phyloP scores from a whole-genome alignment of 2,329 filamentous ascomycete genomes.

The Epicoccum nigrum region DNA sequence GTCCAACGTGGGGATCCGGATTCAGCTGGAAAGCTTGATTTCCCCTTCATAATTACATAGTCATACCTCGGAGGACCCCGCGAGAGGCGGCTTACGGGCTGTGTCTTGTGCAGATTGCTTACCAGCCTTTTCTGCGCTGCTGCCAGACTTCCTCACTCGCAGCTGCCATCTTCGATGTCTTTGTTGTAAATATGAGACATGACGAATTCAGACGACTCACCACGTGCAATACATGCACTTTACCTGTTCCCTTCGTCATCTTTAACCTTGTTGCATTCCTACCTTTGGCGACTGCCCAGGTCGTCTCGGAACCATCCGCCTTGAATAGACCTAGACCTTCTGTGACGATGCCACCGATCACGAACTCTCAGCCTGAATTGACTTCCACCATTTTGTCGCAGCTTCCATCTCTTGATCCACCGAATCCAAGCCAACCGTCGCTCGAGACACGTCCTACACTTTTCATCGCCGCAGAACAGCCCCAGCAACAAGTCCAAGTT shows the following conservation, averaged over 20 bases:
- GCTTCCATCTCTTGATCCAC: not conserved
- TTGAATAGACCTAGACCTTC: not conserved
- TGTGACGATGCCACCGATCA: slow-evolving; percentile 8
- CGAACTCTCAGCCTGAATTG: not conserved
- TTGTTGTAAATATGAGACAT: slow-evolving; percentile 1
- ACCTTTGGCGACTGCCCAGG: not conserved
- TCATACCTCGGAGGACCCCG: not conserved
- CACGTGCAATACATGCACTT: not conserved
- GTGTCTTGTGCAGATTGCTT: not conserved
- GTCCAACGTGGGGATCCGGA: not conserved
- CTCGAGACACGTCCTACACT: slow-evolving; percentile 9
- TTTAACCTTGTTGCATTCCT: not conserved
- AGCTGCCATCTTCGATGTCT: not conserved
- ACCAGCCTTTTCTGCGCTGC: not conserved
- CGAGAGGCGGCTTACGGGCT: not conserved
- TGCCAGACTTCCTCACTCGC: not conserved
- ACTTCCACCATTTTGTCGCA: not conserved
- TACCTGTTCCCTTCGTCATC: not conserved
- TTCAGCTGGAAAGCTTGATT: slow-evolving; percentile 5
- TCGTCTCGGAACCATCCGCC: not conserved
- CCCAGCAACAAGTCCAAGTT: not conserved
- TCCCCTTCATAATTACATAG: not conserved
- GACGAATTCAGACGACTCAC: not conserved
- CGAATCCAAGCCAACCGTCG: not conserved
- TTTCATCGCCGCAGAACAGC: slow-evolving; percentile 14